Base-by-base conservation (phyloP, 768 basidiomycete species). In the Boletus sp. region DNA sequence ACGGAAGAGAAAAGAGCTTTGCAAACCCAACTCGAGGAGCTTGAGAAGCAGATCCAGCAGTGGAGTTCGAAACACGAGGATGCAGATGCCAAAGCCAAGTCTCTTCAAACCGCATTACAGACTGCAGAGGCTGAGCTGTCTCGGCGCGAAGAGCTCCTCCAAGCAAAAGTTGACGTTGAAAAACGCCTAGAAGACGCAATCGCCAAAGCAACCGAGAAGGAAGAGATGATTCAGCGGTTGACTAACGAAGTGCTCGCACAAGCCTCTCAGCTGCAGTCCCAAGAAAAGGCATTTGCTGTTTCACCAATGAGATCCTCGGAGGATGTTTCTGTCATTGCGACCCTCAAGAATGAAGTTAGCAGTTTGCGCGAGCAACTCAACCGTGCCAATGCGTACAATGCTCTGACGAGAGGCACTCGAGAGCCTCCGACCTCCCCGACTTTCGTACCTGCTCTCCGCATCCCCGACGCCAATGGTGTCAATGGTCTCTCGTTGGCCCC, bases 281-380 rank as follows among this genome's bases (percentile, higher is more conserved):
- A 87, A 66, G 87, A 91, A 66, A 86, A 83, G 59, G 74, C 82
- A 14, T 77, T 87, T 34, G 90, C 92, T 44, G 63, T 71, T 49
- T 75, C 82, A 0, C 86, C 89, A 7, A 72, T 75, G 43, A 83
- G 86, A 58, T 86, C 81, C 44, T 80, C 82, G 5, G 95, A 97
- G 61, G 93, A 98, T 65, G 85, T 77, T 59, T 87, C 90, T 15
- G 88, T 96, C 39, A 93, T 98, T 57, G 76, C 85, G 59, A 87
- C 87, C 0, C 82, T 99, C 63, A 94, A 96, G 72, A 90, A 84
- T 61, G 97, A 99, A 77, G 87, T 99, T 61, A 86, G 88, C 72
- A 87, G 76, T 63, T 80, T 98, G 30, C 91, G 93, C 55, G 97
- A 99, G 67, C 96, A 98, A 68, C 84, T 98, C 59, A 95, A 95